Percentiles rank a stretch among this genome's conserved stretches.
These are phyloP conservation scores for Botrytis porri DNA, from an alignment of 2,329 filamentous ascomycete species.

Conservation along the genomic window DNA sequence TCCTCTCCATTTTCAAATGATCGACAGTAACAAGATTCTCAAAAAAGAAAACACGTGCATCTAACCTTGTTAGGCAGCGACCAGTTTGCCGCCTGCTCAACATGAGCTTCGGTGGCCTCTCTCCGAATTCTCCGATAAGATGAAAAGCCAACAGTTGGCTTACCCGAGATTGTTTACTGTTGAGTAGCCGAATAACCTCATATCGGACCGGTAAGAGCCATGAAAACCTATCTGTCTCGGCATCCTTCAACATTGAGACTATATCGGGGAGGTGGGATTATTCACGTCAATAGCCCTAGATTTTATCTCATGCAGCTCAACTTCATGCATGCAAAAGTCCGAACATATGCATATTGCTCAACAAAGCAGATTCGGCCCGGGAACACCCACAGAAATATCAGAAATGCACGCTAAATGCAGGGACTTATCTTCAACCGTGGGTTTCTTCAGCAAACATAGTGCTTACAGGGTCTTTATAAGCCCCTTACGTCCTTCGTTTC, in stretches of 20 bases:
- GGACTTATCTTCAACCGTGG: not conserved
- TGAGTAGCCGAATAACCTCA: not conserved
- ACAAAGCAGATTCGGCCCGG: not conserved
- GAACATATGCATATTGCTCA: not conserved
- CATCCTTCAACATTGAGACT: not conserved
- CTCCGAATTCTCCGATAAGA: not conserved
- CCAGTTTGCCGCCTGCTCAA: not conserved
- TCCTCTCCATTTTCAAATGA: not conserved
- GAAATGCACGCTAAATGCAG: not conserved
- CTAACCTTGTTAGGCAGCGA: not conserved
- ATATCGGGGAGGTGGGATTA: not conserved
- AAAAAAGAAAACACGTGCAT: not conserved
- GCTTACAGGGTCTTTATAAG: not conserved
- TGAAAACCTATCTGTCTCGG: not conserved
- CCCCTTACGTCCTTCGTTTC: not conserved
- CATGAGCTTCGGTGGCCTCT: not conserved
- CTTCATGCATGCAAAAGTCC: not conserved
- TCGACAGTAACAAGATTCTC: not conserved
- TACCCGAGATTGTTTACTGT: not conserved
- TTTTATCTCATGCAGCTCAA: not conserved
- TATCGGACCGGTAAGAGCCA: not conserved
- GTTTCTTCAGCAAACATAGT: not conserved
- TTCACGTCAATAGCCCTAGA: not conserved
- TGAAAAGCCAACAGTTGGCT: not conserved
- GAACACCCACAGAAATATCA: constrained; percentile 1